A percentile compares a stretch with the other conserved stretches of the same genome.
Conservation (phyloP, 2,329 filamentous ascomycete species). For the Trichoderma brevicompactum region DNA sequence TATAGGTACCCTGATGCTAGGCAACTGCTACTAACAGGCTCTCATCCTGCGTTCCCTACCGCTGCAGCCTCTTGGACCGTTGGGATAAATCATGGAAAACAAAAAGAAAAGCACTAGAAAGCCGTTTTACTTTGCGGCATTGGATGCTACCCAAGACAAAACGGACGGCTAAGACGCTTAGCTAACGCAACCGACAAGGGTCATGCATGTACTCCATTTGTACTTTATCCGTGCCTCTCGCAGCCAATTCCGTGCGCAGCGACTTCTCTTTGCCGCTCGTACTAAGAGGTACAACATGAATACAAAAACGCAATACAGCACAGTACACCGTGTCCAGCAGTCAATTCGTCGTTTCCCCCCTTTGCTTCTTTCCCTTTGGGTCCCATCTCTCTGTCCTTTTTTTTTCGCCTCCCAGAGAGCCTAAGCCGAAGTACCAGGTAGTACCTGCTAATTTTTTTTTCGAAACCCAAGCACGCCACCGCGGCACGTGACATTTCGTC, state of each 20-base stretch:
- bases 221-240: background rate
- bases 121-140: conserved; percentile 7
- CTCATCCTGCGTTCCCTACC: conserved; percentile 1
- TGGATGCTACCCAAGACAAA: conserved; percentile 13
- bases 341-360: background rate
- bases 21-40: background rate
- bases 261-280: background rate
- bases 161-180: conserved; percentile 5
- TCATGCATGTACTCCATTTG: conserved; percentile 10
- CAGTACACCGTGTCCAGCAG: background rate
- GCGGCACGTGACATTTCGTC: conserved; percentile 21
- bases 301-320: background rate
- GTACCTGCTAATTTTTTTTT: background rate
- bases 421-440: background rate
- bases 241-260: background rate
- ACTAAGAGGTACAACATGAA: background rate
- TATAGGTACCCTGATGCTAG: background rate
- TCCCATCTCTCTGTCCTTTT: too few relatives aligned
- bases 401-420: background rate
- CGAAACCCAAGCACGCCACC: conserved; percentile 16
- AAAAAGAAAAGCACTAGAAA: conserved; percentile 24
- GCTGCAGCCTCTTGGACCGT: conserved; percentile 16
- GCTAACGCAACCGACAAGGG: conserved; percentile 20
- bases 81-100: background rate
- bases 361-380: background rate